A percentile compares a stretch with the other conserved stretches of the same genome.
Conservation (phyloP, 306 rosid species). For the Gillenia trifoliata region DNA sequence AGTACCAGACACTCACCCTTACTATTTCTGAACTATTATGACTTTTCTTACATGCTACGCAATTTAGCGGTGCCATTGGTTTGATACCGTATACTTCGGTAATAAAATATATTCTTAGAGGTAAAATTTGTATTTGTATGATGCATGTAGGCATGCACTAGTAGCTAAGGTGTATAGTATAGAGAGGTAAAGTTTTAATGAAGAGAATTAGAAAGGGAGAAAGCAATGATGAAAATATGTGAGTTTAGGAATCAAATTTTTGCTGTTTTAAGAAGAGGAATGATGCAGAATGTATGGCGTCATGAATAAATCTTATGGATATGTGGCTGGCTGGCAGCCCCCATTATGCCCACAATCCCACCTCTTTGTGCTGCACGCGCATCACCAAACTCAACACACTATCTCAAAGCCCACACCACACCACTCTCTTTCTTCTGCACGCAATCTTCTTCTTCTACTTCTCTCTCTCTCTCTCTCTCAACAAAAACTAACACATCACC, state of each 20-base stretch:
- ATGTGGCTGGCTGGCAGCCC: conserved; percentile 72
- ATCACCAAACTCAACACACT: conserved; percentile 80
- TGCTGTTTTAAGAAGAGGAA: conserved; percentile 43
- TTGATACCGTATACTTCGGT: no score
- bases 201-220: conserved; percentile 2
- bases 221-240: conserved; percentile 52
- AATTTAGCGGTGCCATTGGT: no score
- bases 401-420: conserved; percentile 17
- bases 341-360: conserved; percentile 68
- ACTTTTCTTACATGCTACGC: no score
- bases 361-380: conserved; percentile 88
- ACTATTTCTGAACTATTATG: no score
- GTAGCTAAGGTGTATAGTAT: not conserved
- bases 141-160: not conserved
- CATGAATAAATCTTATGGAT: conserved; percentile 68
- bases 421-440: conserved; percentile 19
- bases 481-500: not conserved
- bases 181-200: not conserved
- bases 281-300: conserved; percentile 66
- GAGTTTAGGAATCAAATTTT: conserved; percentile 43
- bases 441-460: conserved; percentile 8
- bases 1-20: no score
- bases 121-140: not conserved
- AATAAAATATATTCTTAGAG: no score
- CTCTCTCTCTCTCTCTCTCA: not conserved